Evolutionary conservation across 2,329 filamentous ascomycete species (phyloP).

Genomic region (Sporothrix luriei): DNA sequence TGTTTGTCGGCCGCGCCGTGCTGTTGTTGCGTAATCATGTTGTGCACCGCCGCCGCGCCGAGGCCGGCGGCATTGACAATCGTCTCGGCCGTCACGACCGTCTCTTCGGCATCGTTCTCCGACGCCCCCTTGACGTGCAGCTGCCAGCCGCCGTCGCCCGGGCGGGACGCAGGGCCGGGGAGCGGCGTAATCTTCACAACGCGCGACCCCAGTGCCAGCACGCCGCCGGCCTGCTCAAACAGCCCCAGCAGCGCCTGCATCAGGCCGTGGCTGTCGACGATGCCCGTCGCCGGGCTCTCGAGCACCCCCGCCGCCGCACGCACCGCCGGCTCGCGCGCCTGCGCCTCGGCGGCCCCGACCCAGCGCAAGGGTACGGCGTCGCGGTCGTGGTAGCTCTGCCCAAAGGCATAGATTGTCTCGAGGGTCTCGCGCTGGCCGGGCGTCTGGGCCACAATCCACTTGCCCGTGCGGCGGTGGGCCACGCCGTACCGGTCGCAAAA

Average conservation of each 20-base stretch:
- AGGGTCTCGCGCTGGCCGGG: conserved; percentile 67
- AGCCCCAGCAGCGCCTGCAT: conserved; percentile 79
- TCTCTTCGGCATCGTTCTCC: conserved; percentile 35
- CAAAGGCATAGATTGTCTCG: conserved; percentile 54
- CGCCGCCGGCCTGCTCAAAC: conserved; percentile 76
- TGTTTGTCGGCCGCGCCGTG: conserved; percentile 45
- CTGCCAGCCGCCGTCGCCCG: conserved; percentile 67
- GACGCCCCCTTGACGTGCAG: conserved; percentile 54
- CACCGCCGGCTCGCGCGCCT: conserved; percentile 71
- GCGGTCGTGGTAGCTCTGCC: conserved; percentile 43
- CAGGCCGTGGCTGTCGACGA: conserved; percentile 81
- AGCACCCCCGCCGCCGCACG: conserved; percentile 71
- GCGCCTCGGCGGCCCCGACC: conserved; percentile 64
- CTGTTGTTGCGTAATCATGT: conserved; percentile 70
- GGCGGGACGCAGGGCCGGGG: conserved; percentile 30
- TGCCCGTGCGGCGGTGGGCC: conserved; percentile 74
- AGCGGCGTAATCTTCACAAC: conserved; percentile 64
- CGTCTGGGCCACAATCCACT: conserved; percentile 94
- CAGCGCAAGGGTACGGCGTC: conserved; percentile 65
- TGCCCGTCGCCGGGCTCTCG: conserved; percentile 85
- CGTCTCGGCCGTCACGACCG: conserved; percentile 70
- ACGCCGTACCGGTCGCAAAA: conserved; percentile 71
- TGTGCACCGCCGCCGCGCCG: conserved; percentile 73
- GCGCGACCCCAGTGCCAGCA: conserved; percentile 67
- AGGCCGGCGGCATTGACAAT: conserved; percentile 87